Percentiles rank a stretch among this genome's conserved stretches.
phyloP scores from a whole-genome alignment of 2,329 filamentous ascomycete species.

The Cladosporium sp. region DNA sequence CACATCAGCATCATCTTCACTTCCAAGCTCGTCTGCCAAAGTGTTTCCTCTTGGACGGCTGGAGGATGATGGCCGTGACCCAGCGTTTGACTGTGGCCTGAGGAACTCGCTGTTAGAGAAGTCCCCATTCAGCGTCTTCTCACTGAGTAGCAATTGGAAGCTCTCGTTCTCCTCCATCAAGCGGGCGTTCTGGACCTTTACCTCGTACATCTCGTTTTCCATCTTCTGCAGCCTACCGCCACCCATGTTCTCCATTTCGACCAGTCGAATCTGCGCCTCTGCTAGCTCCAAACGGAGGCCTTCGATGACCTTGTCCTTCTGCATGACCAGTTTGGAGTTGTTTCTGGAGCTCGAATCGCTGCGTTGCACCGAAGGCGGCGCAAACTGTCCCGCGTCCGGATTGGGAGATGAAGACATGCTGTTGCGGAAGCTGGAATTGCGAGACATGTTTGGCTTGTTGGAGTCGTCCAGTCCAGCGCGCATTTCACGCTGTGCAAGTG shows the following conservation, averaged over 20 bases:
- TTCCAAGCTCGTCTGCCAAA: constrained; percentile 82
- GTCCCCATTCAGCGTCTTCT: constrained; percentile 93
- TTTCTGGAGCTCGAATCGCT: constrained; percentile 81
- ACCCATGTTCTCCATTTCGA: constrained; percentile 89
- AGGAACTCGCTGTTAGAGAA: constrained; percentile 44
- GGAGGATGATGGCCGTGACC: constrained; percentile 56
- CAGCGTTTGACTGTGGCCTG: constrained; percentile 17
- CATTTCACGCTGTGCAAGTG: constrained; percentile 69
- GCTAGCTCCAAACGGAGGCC: constrained; percentile 86
- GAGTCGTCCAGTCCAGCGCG: constrained; percentile 49
- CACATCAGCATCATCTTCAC: constrained; percentile 58
- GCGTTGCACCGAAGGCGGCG: constrained; percentile 77
- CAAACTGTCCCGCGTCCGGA: constrained; percentile 70
- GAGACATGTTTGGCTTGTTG: constrained; percentile 48
- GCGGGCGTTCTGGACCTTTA: constrained; percentile 90
- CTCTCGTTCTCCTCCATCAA: constrained; percentile 99
- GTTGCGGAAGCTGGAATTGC: constrained; percentile 25
- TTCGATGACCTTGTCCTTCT: constrained; percentile 96
- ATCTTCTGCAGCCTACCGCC: constrained; percentile 83
- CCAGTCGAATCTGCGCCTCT: constrained; percentile 90
- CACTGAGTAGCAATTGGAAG: constrained; percentile 89
- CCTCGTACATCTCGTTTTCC: constrained; percentile 85
- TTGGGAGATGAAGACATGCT: constrained; percentile 52
- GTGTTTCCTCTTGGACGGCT: constrained; percentile 46
- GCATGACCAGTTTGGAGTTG: constrained; percentile 82